These are phyloP conservation scores for Lentinula boryana DNA, from an alignment of 768 basidiomycete genomes.

Conservation along the genomic window DNA sequence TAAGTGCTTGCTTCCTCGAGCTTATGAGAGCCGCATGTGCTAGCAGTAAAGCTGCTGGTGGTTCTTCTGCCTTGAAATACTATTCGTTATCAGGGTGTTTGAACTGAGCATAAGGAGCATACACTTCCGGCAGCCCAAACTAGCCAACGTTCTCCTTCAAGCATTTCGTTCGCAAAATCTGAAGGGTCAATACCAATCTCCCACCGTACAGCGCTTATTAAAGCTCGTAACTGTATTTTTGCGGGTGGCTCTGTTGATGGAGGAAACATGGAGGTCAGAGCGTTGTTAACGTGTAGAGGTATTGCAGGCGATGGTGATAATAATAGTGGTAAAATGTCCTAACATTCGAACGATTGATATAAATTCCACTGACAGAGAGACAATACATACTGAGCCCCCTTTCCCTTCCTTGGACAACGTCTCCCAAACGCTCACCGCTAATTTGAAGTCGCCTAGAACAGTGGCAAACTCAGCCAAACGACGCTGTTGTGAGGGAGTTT, in stretches of 20 bases:
- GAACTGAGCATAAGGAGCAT: constrained; percentile 21
- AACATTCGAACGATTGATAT: neutral
- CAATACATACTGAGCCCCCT: constrained; percentile 68
- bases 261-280: constrained; percentile 44
- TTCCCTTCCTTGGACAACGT: constrained; percentile 80
- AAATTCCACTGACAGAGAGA: neutral
- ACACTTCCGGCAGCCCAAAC: constrained; percentile 83
- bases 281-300: constrained; percentile 54
- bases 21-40: constrained; percentile 77
- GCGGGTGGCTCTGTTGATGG: constrained; percentile 45
- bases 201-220: constrained; percentile 73
- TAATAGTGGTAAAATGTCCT: constrained; percentile 82
- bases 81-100: neutral
- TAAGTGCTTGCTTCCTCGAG: constrained; percentile 43
- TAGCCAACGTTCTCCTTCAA: constrained; percentile 83
- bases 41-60: constrained; percentile 70
- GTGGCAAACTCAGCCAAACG: constrained; percentile 97
- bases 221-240: constrained; percentile 60
- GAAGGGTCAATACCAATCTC: constrained; percentile 51
- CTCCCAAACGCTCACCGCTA: constrained; percentile 84
- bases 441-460: constrained; percentile 82
- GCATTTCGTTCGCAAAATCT: constrained; percentile 50
- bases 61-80: constrained; percentile 66
- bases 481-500: constrained; percentile 63
- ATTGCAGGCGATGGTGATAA: constrained; percentile 61